Evolutionary conservation across 306 rosid species (phyloP).

Genomic region (Begonia masoniana): DNA sequence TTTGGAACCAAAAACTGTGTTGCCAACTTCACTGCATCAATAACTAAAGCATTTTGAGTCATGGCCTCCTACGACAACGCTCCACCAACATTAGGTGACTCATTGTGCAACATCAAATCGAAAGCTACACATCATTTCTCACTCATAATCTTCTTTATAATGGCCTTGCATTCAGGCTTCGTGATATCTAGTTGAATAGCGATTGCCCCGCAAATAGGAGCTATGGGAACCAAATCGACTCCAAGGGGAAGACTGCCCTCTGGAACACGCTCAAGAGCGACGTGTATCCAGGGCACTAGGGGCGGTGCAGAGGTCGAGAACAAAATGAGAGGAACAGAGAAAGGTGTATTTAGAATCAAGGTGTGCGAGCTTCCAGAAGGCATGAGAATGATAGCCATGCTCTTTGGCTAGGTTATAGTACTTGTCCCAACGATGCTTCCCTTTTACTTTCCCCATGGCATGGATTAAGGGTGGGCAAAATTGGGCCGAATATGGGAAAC

Average conservation of each 20-base stretch:
- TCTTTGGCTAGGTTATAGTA: constrained; percentile 84
- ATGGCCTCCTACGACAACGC: no score
- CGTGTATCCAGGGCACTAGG: constrained; percentile 99
- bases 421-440: no score
- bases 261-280: constrained; percentile 73
- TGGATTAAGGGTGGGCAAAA: no score
- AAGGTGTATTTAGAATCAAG: constrained; percentile 53
- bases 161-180: constrained; percentile 46
- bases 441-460: no score
- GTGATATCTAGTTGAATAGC: constrained; percentile 82
- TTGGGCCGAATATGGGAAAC: no score
- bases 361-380: constrained; percentile 85
- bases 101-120: no score
- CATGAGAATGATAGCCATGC: constrained; percentile 84
- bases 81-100: no score
- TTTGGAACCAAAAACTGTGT: no score
- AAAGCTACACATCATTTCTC: constrained; percentile 37
- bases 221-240: constrained; percentile 72
- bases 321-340: constrained; percentile 62
- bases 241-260: constrained; percentile 63
- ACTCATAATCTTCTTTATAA: constrained; percentile 47
- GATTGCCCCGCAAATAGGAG: constrained; percentile 56
- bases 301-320: constrained; percentile 98
- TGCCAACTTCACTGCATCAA: no score
- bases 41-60: no score